Evolutionary conservation across 2,329 filamentous ascomycete species (phyloP).

Genomic region (Cryphonectria japonica): DNA sequence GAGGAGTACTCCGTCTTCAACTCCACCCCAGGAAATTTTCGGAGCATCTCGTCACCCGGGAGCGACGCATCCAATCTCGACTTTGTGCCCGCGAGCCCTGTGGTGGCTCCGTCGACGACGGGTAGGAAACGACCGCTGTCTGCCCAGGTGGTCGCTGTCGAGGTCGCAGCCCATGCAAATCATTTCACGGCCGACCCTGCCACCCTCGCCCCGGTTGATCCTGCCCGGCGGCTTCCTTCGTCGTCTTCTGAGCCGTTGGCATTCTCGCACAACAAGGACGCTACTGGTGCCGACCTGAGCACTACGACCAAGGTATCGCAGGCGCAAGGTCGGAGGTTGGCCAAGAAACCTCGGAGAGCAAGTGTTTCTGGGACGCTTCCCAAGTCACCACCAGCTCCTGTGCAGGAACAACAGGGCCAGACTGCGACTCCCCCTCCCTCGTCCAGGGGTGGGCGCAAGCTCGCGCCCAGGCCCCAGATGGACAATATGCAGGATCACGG

Average conservation of each 20-base stretch:
- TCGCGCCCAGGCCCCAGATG: conserved; percentile 52
- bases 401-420: conserved; percentile 39
- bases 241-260: conserved; percentile 53
- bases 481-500: conserved; percentile 60
- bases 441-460: conserved; percentile 58
- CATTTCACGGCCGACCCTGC: conserved; percentile 59
- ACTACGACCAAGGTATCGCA: conserved; percentile 13
- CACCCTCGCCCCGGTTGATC: conserved; percentile 62
- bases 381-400: conserved; percentile 40
- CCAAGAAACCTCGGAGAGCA: conserved; percentile 52
- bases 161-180: conserved; percentile 65
- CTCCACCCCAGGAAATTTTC: conserved; percentile 63
- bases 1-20: conserved; percentile 70
- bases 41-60: conserved; percentile 38
- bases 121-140: conserved; percentile 57
- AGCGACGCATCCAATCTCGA: conserved; percentile 49
- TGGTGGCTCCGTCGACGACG: conserved; percentile 38
- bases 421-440: conserved; percentile 65
- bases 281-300: not conserved
- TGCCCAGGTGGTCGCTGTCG: conserved; percentile 51
- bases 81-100: conserved; percentile 45
- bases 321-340: conserved; percentile 38
- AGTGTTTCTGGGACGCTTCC: conserved; percentile 34
- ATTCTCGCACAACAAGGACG: conserved; percentile 36
- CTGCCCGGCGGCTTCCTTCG: conserved; percentile 60